Conservation (phyloP, 2,329 filamentous ascomycete species). For the Pseudogymnoascus sp. region DNA sequence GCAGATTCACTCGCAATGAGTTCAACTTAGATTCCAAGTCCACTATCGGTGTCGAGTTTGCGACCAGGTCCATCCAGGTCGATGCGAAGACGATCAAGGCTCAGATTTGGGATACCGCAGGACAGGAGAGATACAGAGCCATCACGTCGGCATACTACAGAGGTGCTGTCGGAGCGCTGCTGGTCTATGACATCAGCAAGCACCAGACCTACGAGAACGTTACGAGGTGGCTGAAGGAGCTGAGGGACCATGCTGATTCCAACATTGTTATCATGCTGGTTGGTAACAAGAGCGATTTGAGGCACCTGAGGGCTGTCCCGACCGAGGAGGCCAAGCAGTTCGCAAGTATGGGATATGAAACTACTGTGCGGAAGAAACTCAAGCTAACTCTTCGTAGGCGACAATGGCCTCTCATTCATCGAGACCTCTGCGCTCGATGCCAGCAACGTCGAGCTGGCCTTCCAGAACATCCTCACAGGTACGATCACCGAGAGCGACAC, state of each 20-base stretch:
- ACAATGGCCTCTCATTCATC: conserved; percentile 98
- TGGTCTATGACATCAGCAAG: conserved; percentile 99
- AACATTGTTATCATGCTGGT: conserved; percentile 99
- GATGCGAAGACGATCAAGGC: conserved; percentile 99
- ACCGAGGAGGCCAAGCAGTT: conserved; percentile 98
- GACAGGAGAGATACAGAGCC: conserved; percentile 96
- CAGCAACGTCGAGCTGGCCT: conserved; percentile 97
- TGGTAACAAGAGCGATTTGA: conserved; percentile 99
- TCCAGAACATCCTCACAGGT: conserved; percentile 99
- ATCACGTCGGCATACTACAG: conserved; percentile 99
- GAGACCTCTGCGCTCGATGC: conserved; percentile 98
- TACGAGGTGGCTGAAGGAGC: conserved; percentile 96
- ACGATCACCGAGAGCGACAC: conserved; percentile 28
- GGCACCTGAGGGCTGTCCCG: conserved; percentile 90
- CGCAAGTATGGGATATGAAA: conserved; percentile 57
- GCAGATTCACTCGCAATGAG: conserved; percentile 98
- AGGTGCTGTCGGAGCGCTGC: conserved; percentile 89
- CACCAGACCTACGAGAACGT: conserved; percentile 99
- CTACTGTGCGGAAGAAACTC: conserved; percentile 5
- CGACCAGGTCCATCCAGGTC: conserved; percentile 95
- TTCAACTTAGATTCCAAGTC: conserved; percentile 99
- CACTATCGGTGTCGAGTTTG: conserved; percentile 98
- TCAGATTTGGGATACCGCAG: conserved; percentile 99
- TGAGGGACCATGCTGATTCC: conserved; percentile 93
- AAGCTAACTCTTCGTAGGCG: conserved; percentile 51